These are phyloP conservation scores for Paracorniculantispora psalliotae DNA, from an alignment of 2,329 filamentous ascomycete genomes.

Conservation along the genomic window DNA sequence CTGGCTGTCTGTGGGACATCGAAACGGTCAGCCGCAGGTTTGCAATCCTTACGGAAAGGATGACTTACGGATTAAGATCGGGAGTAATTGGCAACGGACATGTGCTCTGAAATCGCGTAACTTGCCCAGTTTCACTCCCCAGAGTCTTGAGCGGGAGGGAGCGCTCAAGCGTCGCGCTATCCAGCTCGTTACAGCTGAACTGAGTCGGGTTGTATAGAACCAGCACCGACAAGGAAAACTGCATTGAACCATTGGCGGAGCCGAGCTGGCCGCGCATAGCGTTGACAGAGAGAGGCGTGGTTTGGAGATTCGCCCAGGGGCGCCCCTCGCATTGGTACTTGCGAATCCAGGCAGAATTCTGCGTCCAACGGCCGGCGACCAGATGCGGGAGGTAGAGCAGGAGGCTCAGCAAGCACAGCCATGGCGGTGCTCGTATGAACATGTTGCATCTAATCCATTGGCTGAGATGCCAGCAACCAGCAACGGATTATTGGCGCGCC, in stretches of 20 bases:
- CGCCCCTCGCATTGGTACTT: not conserved
- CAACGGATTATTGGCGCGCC: too few relatives aligned
- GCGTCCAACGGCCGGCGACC: not conserved
- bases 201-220: not conserved
- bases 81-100: slow-evolving; percentile 2
- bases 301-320: not conserved
- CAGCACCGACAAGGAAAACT: not conserved
- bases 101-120: not conserved
- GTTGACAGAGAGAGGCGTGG: not conserved
- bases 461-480: not conserved
- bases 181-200: not conserved
- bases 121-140: not conserved
- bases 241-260: not conserved
- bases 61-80: not conserved
- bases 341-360: slow-evolving; percentile 4
- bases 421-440: not conserved
- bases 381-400: not conserved
- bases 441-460: not conserved
- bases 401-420: not conserved
- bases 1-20: not conserved
- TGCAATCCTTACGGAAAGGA: too few relatives aligned
- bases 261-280: not conserved
- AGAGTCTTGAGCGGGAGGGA: not conserved
- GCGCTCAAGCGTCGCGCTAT: not conserved
- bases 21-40: not conserved